Evolutionary conservation across 2,329 filamentous ascomycete genomes (phyloP).

Genomic region (Diaporthe citriasiana): DNA sequence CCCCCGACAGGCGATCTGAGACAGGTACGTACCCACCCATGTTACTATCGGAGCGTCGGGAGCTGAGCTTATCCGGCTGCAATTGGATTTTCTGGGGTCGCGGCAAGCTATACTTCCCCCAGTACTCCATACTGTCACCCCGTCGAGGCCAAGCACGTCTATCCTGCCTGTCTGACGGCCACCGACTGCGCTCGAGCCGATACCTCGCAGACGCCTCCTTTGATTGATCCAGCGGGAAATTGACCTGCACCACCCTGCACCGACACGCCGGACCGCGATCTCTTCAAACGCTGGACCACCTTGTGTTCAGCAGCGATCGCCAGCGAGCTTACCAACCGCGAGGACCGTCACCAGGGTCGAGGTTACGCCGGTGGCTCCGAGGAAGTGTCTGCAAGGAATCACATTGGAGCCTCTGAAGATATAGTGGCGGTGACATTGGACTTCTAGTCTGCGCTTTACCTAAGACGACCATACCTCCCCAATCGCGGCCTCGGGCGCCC

Average conservation of each 20-base stretch:
- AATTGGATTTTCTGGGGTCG: slow-evolving; percentile 35
- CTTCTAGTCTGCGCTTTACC: background rate
- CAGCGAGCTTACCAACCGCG: background rate
- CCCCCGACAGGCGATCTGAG: slow-evolving; percentile 32
- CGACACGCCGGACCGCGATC: background rate
- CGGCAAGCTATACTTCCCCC: slow-evolving; percentile 2
- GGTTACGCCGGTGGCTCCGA: background rate
- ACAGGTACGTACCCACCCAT: slow-evolving; percentile 18
- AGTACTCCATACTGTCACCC: background rate
- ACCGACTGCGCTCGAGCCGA: slow-evolving; percentile 9
- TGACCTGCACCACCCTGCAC: background rate
- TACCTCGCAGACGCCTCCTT: background rate
- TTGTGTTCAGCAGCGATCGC: background rate
- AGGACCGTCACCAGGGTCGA: background rate
- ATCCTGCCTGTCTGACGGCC: slow-evolving; percentile 20
- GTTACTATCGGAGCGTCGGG: slow-evolving; percentile 12
- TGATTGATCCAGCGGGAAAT: background rate
- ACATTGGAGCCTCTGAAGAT: background rate
- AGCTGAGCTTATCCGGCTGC: slow-evolving; percentile 34
- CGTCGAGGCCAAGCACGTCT: slow-evolving; percentile 16
- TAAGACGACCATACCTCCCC: background rate
- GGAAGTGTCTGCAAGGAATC: background rate
- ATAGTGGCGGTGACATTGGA: background rate
- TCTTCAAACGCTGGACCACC: background rate
- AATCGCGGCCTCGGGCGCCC: background rate